Base-by-base conservation (phyloP, 2,329 filamentous ascomycete genomes). In the Aspergillus versicolor region DNA sequence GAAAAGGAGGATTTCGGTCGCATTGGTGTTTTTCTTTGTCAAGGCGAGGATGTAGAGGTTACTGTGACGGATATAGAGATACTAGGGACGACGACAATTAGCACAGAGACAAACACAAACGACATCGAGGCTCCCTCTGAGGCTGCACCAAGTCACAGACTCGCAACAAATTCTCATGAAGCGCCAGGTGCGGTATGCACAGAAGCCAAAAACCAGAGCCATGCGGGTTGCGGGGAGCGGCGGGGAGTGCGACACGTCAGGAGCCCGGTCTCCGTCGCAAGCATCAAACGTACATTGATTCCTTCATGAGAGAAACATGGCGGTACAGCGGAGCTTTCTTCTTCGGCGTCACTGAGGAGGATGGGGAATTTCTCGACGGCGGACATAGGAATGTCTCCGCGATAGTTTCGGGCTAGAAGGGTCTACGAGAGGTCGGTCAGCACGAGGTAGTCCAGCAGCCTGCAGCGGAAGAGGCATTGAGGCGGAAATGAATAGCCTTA, bases 31-130 rank as follows among this genome's bases (percentile, higher is more conserved):
- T 74, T 93, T 90, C 83, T 99, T 99, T 57, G 94, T 99, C 59
- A 99, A 82, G 61, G 94, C 94, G 69, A 99, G 90, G 65, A 99
- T 89, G 79, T 97, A 99, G 67, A 99, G 89, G 79, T 99, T 99
- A 80, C 96, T 97, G 79, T 99, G 94, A 71, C 93, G 88, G 77
- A 99, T 99, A 79, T 99, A 99, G 72, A 99, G 90, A 77, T 97
- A 99, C 90, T 95, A 54, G 15, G 7, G 12, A 21, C 9, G 27
- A n/a, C 30, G 13, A 40, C 9, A 37, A 42, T 55, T 47, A 48
- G 52, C 44, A 42, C 52, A 49, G 34, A 32, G 22, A 21, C 15
- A 24, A 21, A 27, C 3, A 17, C 12, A 22, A 40, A 17, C 17
- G 19, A n/a, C n/a, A 30, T 11, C 38, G 41, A 9, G 8, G 15